phyloP scores from a whole-genome alignment of 495 filamentous ascomycete species.

The Hypoxylon intermedium region DNA sequence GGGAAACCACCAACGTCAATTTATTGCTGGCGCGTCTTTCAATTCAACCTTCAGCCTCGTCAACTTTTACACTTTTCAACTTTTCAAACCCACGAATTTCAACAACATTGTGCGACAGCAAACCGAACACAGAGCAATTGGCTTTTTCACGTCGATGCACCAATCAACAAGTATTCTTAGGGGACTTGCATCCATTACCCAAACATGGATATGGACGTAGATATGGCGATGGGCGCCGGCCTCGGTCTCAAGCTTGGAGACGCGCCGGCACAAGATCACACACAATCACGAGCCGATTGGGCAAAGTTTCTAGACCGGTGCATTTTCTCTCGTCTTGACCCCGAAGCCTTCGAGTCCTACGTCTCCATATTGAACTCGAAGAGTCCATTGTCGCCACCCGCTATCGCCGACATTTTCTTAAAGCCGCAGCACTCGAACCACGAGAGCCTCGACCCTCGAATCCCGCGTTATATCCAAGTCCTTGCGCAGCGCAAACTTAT shows the following conservation, averaged over 20 bases:
- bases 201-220: conserved; percentile 36
- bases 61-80: background rate
- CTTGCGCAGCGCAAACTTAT: conserved; percentile 62
- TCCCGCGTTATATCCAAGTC: conserved; percentile 68
- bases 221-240: conserved; percentile 12
- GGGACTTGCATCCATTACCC: background rate
- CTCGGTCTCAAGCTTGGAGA: background rate
- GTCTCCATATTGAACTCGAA: conserved; percentile 49
- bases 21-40: background rate
- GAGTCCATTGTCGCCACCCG: conserved; percentile 51
- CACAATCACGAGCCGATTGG: conserved; percentile 49
- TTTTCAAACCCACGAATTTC: background rate
- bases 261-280: conserved; percentile 6
- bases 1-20: conserved; percentile 30
- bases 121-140: too few species aligned
- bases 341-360: conserved; percentile 55
- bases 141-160: background rate
- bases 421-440: conserved; percentile 57
- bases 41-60: conserved; percentile 14
- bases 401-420: conserved; percentile 67
- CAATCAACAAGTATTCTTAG: background rate
- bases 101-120: background rate
- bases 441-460: conserved; percentile 67
- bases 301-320: conserved; percentile 53
- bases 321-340: conserved; percentile 53